Percentiles rank a stretch among this genome's conserved stretches.
These are phyloP conservation scores for Takakia lepidozioides DNA, from an alignment of 225 moss, liverwort and hornwort species.

Conservation along the genomic window DNA sequence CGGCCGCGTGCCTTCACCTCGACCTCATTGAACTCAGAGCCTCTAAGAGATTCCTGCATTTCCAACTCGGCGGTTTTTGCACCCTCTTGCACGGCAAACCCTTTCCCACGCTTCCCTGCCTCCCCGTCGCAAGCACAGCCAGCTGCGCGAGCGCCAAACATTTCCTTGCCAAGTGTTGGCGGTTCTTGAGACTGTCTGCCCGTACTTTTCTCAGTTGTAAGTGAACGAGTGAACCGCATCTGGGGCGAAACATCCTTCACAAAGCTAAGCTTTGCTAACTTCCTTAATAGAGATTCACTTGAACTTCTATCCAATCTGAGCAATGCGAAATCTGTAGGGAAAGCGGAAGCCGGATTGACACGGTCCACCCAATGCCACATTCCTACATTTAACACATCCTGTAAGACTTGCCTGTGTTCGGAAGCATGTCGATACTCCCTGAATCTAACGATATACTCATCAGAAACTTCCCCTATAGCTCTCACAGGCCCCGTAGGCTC, in stretches of 20 bases:
- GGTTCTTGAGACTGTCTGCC: no score
- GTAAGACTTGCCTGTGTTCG: conserved; percentile 42
- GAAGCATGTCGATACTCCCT: conserved; percentile 50
- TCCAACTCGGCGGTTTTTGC: no score
- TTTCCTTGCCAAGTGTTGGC: no score
- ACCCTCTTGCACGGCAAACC: no score
- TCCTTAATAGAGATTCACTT: conserved; percentile 27
- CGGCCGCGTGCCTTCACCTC: conserved; percentile 56
- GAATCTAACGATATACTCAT: conserved; percentile 85
- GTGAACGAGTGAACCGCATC: conserved; percentile 76
- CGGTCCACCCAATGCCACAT: conserved; percentile 82
- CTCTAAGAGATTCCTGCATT: no score
- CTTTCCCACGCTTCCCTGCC: conserved; percentile 4
- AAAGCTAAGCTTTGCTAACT: conserved; percentile 40
- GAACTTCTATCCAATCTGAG: conserved; percentile 44
- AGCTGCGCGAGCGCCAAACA: no score
- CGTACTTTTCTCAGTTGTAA: conserved; percentile 46
- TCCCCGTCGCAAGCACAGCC: no score
- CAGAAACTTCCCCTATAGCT: conserved; percentile 53
- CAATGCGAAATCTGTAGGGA: conserved; percentile 83
- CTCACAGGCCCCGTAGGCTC: conserved; percentile 17
- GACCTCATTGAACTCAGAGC: not conserved
- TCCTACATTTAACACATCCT: conserved; percentile 34
- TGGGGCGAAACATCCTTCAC: conserved; percentile 84
- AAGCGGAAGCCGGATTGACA: conserved; percentile 71